Evolutionary conservation across 495 filamentous ascomycete species (phyloP), one percentile per base, ranked within the genome.

Genomic region (Paragyromitra xinjiangensis): DNA sequence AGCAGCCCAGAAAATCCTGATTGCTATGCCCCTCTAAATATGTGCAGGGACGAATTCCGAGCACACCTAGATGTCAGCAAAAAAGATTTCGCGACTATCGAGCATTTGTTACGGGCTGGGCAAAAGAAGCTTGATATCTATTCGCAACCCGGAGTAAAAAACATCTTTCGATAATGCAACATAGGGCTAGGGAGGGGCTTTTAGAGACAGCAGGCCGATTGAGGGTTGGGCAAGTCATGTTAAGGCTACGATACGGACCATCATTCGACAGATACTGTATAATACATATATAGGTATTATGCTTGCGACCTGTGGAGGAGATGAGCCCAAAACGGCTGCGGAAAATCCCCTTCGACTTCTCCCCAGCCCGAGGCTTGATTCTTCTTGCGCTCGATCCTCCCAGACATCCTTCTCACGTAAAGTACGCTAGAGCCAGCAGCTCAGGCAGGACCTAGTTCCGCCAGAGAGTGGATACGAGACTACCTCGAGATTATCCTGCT

Each of bases 51-150:
- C 45, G 93, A 97, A 78, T 99, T 99, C 78, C 84, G 90, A 58
- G 91, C 91, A 80, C 86, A 93, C 80, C 81, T 89, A 2, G 81
- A 82, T 24, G 81, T 98, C 45, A 90, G 91, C 83, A 97, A 93
- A 84, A 95, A 92, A 82, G 94, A 98, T 82, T 98, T 98, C 84
- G 84, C 85, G 55, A 89, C 94, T 2, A 91, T 99, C 72, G 95
- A 99, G 83, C 96, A 92, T 84, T 85, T 98, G 3, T 82, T 99
- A 40, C 88, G 95, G 58, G 94, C 92, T 82, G 95, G 95, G 50
- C 87, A 89, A 40, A 88, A 92, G 65, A 94, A 98, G 84, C 84
- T 99, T 29, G 94, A 97, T 65, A 88, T 91, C 69, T 98, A 96
- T 84, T 89, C 91, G 19, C 88, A 90, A 6, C 90, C 94, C 26